These are phyloP conservation scores for Hypoxylon fragiforme DNA, from an alignment of 495 filamentous ascomycete genomes.

Conservation along the genomic window DNA sequence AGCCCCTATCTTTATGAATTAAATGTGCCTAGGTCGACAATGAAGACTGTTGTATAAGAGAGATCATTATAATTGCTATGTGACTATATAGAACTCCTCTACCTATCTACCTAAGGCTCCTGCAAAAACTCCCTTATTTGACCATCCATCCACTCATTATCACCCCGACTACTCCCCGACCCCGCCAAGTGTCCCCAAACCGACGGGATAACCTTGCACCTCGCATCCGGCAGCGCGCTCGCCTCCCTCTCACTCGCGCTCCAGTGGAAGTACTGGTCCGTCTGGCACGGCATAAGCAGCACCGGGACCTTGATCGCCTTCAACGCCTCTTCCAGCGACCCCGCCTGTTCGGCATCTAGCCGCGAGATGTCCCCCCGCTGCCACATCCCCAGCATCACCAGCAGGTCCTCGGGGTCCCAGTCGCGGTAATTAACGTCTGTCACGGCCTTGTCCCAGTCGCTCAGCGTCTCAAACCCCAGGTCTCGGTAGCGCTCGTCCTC, in stretches of 20 bases:
- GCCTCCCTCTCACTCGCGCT: slow-evolving; percentile 50
- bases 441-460: slow-evolving; percentile 40
- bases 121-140: slow-evolving; percentile 34
- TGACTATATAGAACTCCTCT: neutral
- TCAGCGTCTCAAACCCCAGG: slow-evolving; percentile 40
- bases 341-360: slow-evolving; percentile 35
- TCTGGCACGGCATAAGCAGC: slow-evolving; percentile 50
- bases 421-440: slow-evolving; percentile 36
- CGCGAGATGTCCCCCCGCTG: slow-evolving; percentile 48
- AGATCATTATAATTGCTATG: neutral
- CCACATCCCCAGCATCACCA: slow-evolving; percentile 49
- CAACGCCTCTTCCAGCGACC: slow-evolving; percentile 39
- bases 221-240: slow-evolving; percentile 42
- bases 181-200: slow-evolving; percentile 55
- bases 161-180: slow-evolving; percentile 43
- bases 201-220: slow-evolving; percentile 45
- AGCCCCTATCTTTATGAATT: too few relatives aligned
- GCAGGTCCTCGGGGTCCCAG: slow-evolving; percentile 51
- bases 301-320: slow-evolving; percentile 46
- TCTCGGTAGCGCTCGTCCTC: slow-evolving; percentile 42
- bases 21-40: too few relatives aligned
- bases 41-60: neutral
- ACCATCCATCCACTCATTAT: slow-evolving; percentile 44
- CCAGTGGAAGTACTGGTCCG: slow-evolving; percentile 52
- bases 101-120: neutral